These are phyloP conservation scores for Immersiporthe knoxdaviesiana DNA, from an alignment of 2,329 filamentous ascomycete genomes.

Conservation along the genomic window DNA sequence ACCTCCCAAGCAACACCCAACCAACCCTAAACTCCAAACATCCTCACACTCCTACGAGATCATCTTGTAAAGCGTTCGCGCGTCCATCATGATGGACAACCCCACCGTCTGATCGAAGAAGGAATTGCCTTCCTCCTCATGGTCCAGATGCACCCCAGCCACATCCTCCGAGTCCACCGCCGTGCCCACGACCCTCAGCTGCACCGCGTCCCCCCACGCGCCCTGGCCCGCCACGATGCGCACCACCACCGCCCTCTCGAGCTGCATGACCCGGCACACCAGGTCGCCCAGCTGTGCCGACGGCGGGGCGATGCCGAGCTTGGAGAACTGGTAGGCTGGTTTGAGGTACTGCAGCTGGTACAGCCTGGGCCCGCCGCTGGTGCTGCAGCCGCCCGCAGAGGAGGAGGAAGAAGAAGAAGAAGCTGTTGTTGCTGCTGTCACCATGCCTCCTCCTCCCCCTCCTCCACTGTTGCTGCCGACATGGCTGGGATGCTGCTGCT, in stretches of 20 bases:
- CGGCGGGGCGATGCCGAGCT: neutral
- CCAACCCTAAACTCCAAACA: too few relatives aligned
- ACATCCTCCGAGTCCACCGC: neutral
- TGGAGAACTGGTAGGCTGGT: neutral
- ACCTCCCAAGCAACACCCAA: neutral
- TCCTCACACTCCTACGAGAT: neutral
- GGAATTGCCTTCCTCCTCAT: neutral
- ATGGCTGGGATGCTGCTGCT: neutral
- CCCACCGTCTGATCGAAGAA: neutral
- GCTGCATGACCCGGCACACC: neutral
- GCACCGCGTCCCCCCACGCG: neutral
- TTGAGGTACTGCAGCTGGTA: slow-evolving; percentile 2
- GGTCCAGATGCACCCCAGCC: neutral
- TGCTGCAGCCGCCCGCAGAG: neutral
- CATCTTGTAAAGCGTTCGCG: neutral
- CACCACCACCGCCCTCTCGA: neutral
- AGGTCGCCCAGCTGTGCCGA: slow-evolving; percentile 12
- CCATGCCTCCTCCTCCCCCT: too few relatives aligned
- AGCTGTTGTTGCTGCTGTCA: neutral
- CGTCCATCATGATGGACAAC: neutral
- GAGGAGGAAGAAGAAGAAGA: neutral
- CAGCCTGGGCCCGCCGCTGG: neutral
- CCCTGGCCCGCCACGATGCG: neutral
- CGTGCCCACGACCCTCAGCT: neutral
- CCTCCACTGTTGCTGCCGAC: neutral